Evolutionary conservation across 2,329 filamentous ascomycete genomes (phyloP), one percentile per base, ranked within the genome.

Genomic region (Clonostachys byssicola): DNA sequence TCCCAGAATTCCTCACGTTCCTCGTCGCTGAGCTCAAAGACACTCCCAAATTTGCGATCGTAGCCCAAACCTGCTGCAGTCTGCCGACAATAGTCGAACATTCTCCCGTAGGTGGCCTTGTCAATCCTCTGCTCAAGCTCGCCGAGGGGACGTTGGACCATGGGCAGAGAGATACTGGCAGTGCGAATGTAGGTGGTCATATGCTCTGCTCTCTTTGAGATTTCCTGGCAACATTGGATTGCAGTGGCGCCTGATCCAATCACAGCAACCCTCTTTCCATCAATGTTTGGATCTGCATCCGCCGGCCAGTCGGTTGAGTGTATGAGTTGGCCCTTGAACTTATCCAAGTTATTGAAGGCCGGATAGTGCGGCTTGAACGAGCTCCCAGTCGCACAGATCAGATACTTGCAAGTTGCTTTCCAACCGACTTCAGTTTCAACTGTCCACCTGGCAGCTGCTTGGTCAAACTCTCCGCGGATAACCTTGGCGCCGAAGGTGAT

Each of bases 401-500:
- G 47, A 36, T 56, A 63, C 6, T 57, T 54, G 9, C 48, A 54
- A 5, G 20, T 23, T 23, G 61, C 61, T 12, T 44, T 48, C 2
- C 42, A 40, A 6, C 56, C 60, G 2, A 45, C 34, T 35, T 56
- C 47, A 44, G 64, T 61, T n/a, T 53, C 54, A 16, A 68, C 47
- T 1, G 46, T 44, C 68, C 70, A 72, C 0, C 47, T 49, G 6
- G 54, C 49, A 3, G 36, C 49, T 0, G 48, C 38, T 5, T 67
- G 60, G 43, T 68, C 57, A 53, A 58, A 73, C 3, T 54, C 50
- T 2, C 66, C 66, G 1, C 54, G 54, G 5, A 50, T 49, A 10
- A 73, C 52, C 35, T 57, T 56, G 1, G 67, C 72, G 43, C 70
- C 57, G 59, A 74, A 72, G 13, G 63, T 58, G 40, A 73, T 68